phyloP scores from a whole-genome alignment of 441 rosid genomes.

The Capsella rubella region DNA sequence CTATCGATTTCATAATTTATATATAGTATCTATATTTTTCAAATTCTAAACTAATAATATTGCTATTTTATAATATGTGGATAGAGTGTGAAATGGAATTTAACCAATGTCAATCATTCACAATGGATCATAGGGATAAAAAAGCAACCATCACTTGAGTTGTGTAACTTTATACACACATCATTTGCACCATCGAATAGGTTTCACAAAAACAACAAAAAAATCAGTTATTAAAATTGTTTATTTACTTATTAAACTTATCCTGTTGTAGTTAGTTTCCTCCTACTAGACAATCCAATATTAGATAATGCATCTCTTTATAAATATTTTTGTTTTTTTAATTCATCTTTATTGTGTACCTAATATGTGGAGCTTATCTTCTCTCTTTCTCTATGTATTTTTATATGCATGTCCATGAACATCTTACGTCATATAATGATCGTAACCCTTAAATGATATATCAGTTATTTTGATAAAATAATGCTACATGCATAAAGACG shows the following conservation, averaged over 20 bases:
- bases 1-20: background rate
- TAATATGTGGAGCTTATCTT: conserved; percentile 37
- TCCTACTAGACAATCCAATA: conserved; percentile 56
- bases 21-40: background rate
- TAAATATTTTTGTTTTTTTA: background rate
- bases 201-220: background rate
- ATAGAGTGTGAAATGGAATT: conserved; percentile 36
- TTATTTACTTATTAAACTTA: conserved; percentile 41
- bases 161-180: conserved; percentile 38
- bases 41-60: background rate
- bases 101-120: conserved; percentile 33
- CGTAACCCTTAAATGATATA: conserved; percentile 4
- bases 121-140: conserved; percentile 36
- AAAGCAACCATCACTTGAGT: conserved; percentile 32
- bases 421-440: conserved; percentile 24
- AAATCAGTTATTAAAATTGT: background rate
- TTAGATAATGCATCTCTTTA: conserved; percentile 31
- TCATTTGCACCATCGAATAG: conserved; percentile 30
- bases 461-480: background rate
- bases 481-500: no score
- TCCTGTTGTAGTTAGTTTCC: conserved; percentile 40
- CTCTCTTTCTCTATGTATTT: conserved; percentile 8
- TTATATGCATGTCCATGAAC: conserved; percentile 28
- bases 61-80: conserved; percentile 35
- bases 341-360: conserved; percentile 35